Evolutionary conservation across 768 basidiomycete genomes (phyloP).

Genomic region (Collybia nuda): DNA sequence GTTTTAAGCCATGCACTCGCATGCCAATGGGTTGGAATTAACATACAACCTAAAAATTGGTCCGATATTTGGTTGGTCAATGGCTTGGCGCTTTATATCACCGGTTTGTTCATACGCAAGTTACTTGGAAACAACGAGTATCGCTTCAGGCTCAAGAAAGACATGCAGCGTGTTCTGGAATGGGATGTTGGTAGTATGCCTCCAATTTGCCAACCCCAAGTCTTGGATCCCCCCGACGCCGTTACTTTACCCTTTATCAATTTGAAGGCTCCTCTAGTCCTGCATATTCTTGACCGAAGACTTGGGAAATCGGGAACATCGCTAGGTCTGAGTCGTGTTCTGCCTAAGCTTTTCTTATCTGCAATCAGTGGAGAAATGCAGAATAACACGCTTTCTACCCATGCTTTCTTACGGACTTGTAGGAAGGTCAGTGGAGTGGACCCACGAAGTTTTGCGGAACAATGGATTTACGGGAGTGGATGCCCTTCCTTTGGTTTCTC

Average conservation of each 20-base stretch:
- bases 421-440: slow-evolving; percentile 94
- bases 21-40: slow-evolving; percentile 96
- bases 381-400: slow-evolving; percentile 85
- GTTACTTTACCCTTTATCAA: slow-evolving; percentile 85
- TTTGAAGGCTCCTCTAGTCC: slow-evolving; percentile 92
- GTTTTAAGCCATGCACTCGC: slow-evolving; percentile 85
- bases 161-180: slow-evolving; percentile 89
- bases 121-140: slow-evolving; percentile 97
- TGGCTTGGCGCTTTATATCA: slow-evolving; percentile 88
- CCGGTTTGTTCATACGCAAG: slow-evolving; percentile 82
- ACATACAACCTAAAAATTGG: slow-evolving; percentile 91
- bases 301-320: slow-evolving; percentile 95
- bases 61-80: slow-evolving; percentile 98
- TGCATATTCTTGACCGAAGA: slow-evolving; percentile 92
- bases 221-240: slow-evolving; percentile 81
- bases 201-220: slow-evolving; percentile 90
- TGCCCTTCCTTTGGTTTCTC: slow-evolving; percentile 90
- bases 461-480: slow-evolving; percentile 98
- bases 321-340: slow-evolving; percentile 88
- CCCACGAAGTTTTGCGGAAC: slow-evolving; percentile 89
- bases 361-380: slow-evolving; percentile 89
- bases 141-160: slow-evolving; percentile 91
- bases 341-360: slow-evolving; percentile 93
- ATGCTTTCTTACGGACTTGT: slow-evolving; percentile 87
- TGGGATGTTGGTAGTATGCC: slow-evolving; percentile 88